Evolutionary conservation across 148 eudicot species (phyloP), one percentile per base, ranked within the genome.

Genomic region (Vaccinium myrtillus): DNA sequence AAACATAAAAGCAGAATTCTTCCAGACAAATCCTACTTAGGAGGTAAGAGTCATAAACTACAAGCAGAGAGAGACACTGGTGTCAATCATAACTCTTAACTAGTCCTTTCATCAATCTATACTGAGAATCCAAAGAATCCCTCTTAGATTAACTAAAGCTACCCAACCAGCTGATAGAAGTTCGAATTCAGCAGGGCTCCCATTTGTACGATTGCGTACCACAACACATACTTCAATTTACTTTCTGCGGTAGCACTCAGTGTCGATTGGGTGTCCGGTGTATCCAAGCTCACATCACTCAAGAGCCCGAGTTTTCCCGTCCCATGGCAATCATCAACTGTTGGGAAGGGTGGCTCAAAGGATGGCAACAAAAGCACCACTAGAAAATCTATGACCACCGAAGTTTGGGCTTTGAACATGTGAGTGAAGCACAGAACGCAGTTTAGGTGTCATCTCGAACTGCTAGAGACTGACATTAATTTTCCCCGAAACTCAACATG

Each of bases 1-100:
- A 15, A 56, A 56, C 21, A 56, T 56, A 56, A 8, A 61, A 7
- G 25, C 67, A 61, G 67, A 23, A 61, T 61, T 61, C 67, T 61
- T 61, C 67, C 67, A 61, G 25, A 61, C 67, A 61, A 61, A 61
- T 21, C 67, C 23, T 61, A 23, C 10, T 18, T 61, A 19, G 19
- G 67, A 63, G n/a, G 69, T 63, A 21, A 21, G 27, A 10, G 69
- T 63, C 69, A 23, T 8, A n/a, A 0, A n/a, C 69, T 63, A 61
- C 67, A 61, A 21, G 67, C 69, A n/a, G 69, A 63, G 27, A 63
- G 30, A 23, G 27, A 58, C 69, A 63, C 69, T n/a, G 69, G 27
- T 63, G 27, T n/a, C 69, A 63, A 63, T 63, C 11, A 63, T 63
- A n/a, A n/a, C 69, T 63, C 69, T n/a, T 63, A 63, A 63, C 67